Percentiles rank a stretch among this genome's conserved stretches.
Conservation (phyloP, 2,329 filamentous ascomycete species). For the Fusarium veterinarium region DNA sequence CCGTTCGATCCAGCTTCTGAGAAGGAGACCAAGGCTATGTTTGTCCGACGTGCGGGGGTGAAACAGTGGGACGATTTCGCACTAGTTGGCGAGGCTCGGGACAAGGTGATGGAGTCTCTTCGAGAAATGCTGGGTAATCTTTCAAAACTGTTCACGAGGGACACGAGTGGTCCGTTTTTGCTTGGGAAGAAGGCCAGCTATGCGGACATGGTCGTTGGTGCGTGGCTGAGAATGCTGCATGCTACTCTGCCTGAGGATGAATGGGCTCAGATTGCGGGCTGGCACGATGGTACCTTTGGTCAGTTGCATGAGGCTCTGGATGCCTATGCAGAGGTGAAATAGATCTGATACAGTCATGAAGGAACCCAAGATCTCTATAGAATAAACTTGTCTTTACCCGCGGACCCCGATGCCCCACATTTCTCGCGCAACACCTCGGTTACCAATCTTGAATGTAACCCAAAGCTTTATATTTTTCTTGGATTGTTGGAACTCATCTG, state of each 20-base stretch:
- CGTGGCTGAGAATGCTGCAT: constrained; percentile 63
- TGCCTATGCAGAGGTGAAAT: constrained; percentile 49
- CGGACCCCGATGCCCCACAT: background rate
- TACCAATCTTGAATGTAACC: background rate
- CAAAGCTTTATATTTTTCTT: background rate
- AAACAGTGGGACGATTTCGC: constrained; percentile 57
- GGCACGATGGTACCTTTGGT: constrained; percentile 64
- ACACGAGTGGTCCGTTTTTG: constrained; percentile 60
- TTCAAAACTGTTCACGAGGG: constrained; percentile 53
- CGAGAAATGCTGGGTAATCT: constrained; percentile 55
- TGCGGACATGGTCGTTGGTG: constrained; percentile 68
- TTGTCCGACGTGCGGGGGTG: constrained; percentile 59
- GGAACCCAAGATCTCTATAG: too few species aligned
- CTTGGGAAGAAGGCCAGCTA: constrained; percentile 59
- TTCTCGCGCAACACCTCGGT: fast-evolving
- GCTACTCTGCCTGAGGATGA: constrained; percentile 56
- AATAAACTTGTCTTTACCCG: fast-evolving
- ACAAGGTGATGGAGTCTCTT: constrained; percentile 54
- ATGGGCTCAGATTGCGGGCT: constrained; percentile 59
- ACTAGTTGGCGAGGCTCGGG: constrained; percentile 53
- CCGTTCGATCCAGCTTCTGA: constrained; percentile 63
- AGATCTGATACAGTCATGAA: background rate
- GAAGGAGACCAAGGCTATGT: constrained; percentile 58
- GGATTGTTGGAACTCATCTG: fast-evolving
- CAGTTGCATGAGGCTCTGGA: constrained; percentile 60